A percentile compares a stretch with the other conserved stretches of the same genome.
phyloP scores from a whole-genome alignment of 1,139 yeast genomes.

The Suhomyces choctaworum region DNA sequence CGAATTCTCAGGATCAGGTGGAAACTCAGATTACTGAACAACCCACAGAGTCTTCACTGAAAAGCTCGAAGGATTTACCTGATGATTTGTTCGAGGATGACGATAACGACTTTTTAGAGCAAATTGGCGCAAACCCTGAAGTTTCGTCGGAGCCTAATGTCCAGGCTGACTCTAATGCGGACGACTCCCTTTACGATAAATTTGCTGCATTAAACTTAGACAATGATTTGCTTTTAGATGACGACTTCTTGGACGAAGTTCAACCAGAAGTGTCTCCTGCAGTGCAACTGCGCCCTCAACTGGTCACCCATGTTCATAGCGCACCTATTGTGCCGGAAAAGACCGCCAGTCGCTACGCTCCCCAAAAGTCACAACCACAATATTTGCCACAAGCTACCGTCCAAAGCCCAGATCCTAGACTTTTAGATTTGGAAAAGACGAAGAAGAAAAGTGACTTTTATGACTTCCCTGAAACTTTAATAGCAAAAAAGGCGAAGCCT shows the following conservation, averaged over 20 bases:
- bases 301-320: neutral
- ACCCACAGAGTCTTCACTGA: too few relatives aligned
- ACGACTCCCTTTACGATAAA: conserved; percentile 8
- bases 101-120: conserved; percentile 20
- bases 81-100: conserved; percentile 18
- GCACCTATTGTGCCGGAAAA: neutral
- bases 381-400: too few relatives aligned
- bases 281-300: too few relatives aligned
- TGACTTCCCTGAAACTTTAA: conserved; percentile 70
- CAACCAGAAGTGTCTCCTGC: neutral
- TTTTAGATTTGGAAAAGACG: conserved; percentile 27
- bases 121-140: conserved; percentile 1
- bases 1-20: too few relatives aligned
- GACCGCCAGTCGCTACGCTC: neutral
- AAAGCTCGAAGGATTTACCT: too few relatives aligned
- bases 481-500: conserved; percentile 42
- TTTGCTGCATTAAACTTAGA: conserved; percentile 44
- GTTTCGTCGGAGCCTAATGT: neutral
- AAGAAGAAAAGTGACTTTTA: conserved; percentile 72
- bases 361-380: too few relatives aligned
- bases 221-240: conserved; percentile 48
- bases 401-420: neutral
- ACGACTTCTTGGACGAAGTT: conserved; percentile 25
- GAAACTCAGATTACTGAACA: too few relatives aligned
- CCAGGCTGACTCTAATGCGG: neutral